Evolutionary conservation across 2,329 filamentous ascomycete species (phyloP).

Genomic region (Claviceps quebecensis): DNA sequence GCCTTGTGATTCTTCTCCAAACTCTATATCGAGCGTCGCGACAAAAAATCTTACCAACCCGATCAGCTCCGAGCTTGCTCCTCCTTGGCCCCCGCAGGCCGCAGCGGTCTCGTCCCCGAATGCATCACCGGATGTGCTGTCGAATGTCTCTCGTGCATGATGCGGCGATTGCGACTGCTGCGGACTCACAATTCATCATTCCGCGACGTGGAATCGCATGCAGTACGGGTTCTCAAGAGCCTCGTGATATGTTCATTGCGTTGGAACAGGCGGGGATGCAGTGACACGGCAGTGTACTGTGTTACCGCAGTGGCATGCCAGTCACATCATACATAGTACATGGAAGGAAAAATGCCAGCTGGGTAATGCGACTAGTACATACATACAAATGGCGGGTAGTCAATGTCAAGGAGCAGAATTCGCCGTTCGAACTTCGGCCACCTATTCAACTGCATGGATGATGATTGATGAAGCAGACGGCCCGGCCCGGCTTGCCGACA

Average conservation of each 20-base stretch:
- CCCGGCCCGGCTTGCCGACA: constrained; percentile 39
- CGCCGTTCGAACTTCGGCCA: constrained; percentile 23
- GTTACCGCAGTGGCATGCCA: not conserved
- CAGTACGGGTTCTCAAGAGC: constrained; percentile 31
- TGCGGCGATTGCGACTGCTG: constrained; percentile 26
- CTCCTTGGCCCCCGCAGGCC: constrained; percentile 3
- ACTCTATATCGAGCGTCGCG: too few species aligned
- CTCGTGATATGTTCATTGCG: too few species aligned
- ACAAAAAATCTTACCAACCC: too few species aligned
- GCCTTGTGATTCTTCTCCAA: too few species aligned
- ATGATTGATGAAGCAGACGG: constrained; percentile 44
- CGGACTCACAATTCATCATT: constrained; percentile 28
- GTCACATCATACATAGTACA: too few species aligned
- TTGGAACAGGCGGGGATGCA: not conserved
- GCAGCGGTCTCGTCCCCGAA: constrained; percentile 5
- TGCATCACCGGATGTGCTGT: constrained; percentile 7
- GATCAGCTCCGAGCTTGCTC: too few species aligned
- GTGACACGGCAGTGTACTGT: not conserved
- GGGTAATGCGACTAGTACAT: constrained; percentile 8
- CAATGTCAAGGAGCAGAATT: constrained; percentile 46
- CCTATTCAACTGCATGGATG: too few species aligned
- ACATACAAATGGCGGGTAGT: constrained; percentile 49
- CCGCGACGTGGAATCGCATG: constrained; percentile 32
- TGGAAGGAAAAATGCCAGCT: not conserved
- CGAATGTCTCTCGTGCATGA: constrained; percentile 15